Evolutionary conservation across 805 yeast genomes (phyloP), one percentile per base, ranked within the genome.

Genomic region (Starmerella sirachaensis): DNA sequence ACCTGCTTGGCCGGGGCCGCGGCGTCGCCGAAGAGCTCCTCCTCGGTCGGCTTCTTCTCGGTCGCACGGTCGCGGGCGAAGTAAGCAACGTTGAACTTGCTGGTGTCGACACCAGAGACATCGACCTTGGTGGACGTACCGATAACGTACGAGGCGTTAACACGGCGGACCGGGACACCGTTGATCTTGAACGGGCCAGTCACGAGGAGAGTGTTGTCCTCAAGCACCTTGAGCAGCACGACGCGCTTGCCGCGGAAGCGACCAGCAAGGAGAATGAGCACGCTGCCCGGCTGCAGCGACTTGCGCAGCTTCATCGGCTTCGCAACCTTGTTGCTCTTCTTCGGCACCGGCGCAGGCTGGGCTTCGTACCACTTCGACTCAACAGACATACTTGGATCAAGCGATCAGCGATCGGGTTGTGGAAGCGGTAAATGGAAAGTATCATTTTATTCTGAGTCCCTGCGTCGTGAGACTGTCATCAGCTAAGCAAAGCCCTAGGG

Each of bases 161-260:
- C 97, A 76, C 96, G 83, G 80, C 97, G 85, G 68, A 88, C 76
- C 66, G 98, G 97, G 56, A 88, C 98, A 74, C 98, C 98, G 73
- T 88, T 88, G 61, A 88, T 83, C 78, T 91, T 88, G 94, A 88
- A 91, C 61, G 98, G 98, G 66, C 98, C 98, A 48, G 95, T 71
- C 50, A 88, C 94, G 63, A 88, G 80, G 60, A 88, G 73, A 52
- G 96, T 88, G 84, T 84, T 83, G 78, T 91, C 97, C 72, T 85
- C 94, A 64, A 91, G 76, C 68, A 79, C 70, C 79, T 88, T 88
- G 67, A 88, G 78, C 80, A 80, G 81, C 53, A 88, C 97, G 59
- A 91, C 98, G 74, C 97, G 86, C 83, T 88, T 91, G 68, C 98
- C 98, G 72, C 98, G 83, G 93, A 85, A 88, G 71, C 95, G 84